phyloP scores from a whole-genome alignment of 148 eudicot species.

The Rhododendron simsii region DNA sequence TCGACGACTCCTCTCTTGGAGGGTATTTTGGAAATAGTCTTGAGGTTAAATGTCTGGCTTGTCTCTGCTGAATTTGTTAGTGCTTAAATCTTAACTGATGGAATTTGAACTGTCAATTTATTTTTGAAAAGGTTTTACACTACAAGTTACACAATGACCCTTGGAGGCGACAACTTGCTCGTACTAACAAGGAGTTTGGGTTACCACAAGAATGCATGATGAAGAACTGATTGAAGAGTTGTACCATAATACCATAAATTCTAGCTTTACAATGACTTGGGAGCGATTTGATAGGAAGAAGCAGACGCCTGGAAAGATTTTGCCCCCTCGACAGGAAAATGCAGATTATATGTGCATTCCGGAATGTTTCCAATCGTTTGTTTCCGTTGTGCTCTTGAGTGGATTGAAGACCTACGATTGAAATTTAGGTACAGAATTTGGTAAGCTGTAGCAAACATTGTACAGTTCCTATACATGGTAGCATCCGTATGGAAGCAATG shows the following conservation, averaged over 20 bases:
- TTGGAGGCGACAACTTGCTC: conserved; percentile 50
- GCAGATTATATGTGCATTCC: neutral
- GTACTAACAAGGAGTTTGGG: conserved; percentile 13
- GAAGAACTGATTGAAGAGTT: conserved; percentile 5
- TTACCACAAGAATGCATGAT: conserved; percentile 3
- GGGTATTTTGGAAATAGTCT: neutral
- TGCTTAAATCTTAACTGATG: conserved; percentile 3
- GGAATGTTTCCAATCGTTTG: neutral
- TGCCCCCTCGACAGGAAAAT: neutral
- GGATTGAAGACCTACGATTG: neutral
- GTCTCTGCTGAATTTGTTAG: neutral
- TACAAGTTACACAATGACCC: conserved; percentile 81
- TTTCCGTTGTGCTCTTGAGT: neutral
- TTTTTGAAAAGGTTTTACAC: conserved; percentile 48
- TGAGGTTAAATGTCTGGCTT: neutral
- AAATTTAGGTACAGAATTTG: neutral
- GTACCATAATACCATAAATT: neutral
- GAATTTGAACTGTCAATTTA: neutral
- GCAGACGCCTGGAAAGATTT: neutral
- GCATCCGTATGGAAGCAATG: neutral
- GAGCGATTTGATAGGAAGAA: neutral
- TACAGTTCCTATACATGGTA: neutral
- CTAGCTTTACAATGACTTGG: neutral
- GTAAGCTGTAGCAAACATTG: neutral
- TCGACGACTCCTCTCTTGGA: neutral